These are phyloP conservation scores for Fusarium veterinarium DNA, from an alignment of 2,329 filamentous ascomycete species.

Conservation along the genomic window DNA sequence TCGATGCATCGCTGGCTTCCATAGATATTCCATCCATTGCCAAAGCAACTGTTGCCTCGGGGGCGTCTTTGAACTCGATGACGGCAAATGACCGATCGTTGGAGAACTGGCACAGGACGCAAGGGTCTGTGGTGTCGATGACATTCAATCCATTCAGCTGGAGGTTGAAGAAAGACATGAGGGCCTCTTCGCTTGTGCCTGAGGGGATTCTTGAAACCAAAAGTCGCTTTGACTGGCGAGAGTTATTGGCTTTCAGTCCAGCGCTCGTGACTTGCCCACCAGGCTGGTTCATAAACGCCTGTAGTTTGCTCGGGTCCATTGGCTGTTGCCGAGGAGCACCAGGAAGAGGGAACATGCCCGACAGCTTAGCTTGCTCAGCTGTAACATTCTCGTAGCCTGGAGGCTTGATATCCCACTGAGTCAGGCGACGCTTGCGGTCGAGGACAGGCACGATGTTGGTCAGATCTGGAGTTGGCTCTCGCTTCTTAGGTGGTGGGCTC, in stretches of 20 bases:
- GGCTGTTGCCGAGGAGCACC: slow-evolving; percentile 94
- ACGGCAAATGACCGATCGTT: slow-evolving; percentile 84
- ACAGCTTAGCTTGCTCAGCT: slow-evolving; percentile 97
- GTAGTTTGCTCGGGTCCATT: slow-evolving; percentile 93
- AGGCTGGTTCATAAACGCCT: slow-evolving; percentile 95
- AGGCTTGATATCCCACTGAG: slow-evolving; percentile 99
- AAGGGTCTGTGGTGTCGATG: slow-evolving; percentile 84
- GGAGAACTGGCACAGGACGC: slow-evolving; percentile 83
- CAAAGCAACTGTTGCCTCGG: slow-evolving; percentile 90
- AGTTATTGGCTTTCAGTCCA: slow-evolving; percentile 91
- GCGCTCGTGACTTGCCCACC: slow-evolving; percentile 76
- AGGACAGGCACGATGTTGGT: slow-evolving; percentile 85
- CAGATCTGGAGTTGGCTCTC: slow-evolving; percentile 95
- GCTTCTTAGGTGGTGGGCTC: slow-evolving; percentile 86
- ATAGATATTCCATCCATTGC: slow-evolving; percentile 91
- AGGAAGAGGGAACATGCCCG: slow-evolving; percentile 98
- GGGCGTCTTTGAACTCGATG: slow-evolving; percentile 87
- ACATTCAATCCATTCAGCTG: slow-evolving; percentile 98
- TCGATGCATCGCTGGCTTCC: slow-evolving; percentile 74
- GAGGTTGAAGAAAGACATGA: slow-evolving; percentile 92
- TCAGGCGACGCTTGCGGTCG: slow-evolving; percentile 90
- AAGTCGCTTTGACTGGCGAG: slow-evolving; percentile 92
- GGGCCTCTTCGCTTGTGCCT: slow-evolving; percentile 76
- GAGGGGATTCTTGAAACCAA: slow-evolving; percentile 85
- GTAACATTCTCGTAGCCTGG: slow-evolving; percentile 98